Evolutionary conservation across 805 yeast species (phyloP).

Genomic region (Wickerhamomyces strasburgensis): DNA sequence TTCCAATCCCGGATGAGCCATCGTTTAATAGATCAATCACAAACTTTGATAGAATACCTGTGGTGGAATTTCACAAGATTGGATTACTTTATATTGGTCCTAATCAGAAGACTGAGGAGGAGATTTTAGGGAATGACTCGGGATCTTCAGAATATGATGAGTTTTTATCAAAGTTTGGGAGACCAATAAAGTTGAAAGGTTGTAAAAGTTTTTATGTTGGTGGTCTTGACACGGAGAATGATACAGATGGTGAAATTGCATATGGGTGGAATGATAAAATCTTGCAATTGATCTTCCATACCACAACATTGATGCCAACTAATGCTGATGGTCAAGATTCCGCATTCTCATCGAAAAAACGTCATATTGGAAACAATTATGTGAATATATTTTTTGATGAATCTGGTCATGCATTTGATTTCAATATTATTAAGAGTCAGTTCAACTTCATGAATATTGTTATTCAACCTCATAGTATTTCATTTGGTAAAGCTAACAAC

Average conservation of each 20-base stretch:
- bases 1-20: constrained; percentile 46
- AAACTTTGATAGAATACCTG: constrained; percentile 70
- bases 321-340: constrained; percentile 32
- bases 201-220: constrained; percentile 60
- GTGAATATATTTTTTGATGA: constrained; percentile 82
- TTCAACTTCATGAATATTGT: constrained; percentile 81
- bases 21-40: constrained; percentile 47
- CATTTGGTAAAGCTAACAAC: constrained; percentile 11
- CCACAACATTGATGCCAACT: constrained; percentile 78
- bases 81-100: constrained; percentile 75
- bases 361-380: constrained; percentile 83
- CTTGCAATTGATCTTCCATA: constrained; percentile 70
- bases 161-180: constrained; percentile 58
- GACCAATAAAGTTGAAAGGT: constrained; percentile 49
- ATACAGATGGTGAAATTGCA: constrained; percentile 72
- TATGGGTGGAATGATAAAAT: constrained; percentile 67
- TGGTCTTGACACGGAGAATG: constrained; percentile 68
- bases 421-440: constrained; percentile 68
- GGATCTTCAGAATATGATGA: constrained; percentile 63
- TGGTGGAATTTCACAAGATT: constrained; percentile 70
- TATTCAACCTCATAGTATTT: constrained; percentile 53
- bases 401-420: constrained; percentile 59
- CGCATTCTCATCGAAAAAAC: constrained; percentile 52
- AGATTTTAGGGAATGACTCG: constrained; percentile 54
- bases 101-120: constrained; percentile 56